Conservation (phyloP, 192 early-diverging fungal species). For the Podila horticola region DNA sequence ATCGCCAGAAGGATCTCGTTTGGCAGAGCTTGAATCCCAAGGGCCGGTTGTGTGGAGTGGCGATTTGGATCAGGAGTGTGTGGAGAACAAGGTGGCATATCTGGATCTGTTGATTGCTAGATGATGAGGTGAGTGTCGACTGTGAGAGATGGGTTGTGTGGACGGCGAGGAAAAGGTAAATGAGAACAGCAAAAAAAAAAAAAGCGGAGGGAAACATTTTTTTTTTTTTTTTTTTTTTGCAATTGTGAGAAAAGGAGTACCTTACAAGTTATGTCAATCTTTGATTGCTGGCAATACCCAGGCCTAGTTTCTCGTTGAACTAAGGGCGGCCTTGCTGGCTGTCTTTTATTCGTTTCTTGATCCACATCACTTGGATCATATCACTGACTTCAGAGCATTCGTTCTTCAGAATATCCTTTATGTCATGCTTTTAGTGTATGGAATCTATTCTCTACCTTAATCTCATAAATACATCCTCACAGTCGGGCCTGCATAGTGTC, state of each 20-base stretch:
- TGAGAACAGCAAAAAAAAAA: background rate
- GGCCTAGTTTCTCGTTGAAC: no score
- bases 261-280: background rate
- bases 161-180: background rate
- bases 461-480: background rate
- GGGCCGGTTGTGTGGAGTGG: background rate
- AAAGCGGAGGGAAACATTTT: background rate
- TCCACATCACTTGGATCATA: no score
- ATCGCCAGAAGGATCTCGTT: constrained; percentile 29
- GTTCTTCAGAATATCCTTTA: no score
- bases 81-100: background rate
- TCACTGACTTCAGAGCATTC: no score
- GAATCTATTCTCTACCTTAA: background rate
- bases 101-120: background rate
- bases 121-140: background rate
- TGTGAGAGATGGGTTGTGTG: background rate
- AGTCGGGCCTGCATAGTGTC: constrained; percentile 24
- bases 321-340: no score
- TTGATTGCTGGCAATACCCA: no score
- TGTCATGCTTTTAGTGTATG: no score
- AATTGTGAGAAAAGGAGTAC: background rate
- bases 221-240: no score
- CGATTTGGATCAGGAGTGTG: background rate
- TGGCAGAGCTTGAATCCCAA: background rate
- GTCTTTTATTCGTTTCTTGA: no score